phyloP scores from a whole-genome alignment of 2,329 filamentous ascomycete species.

The Aspergillus spinulosporus region DNA sequence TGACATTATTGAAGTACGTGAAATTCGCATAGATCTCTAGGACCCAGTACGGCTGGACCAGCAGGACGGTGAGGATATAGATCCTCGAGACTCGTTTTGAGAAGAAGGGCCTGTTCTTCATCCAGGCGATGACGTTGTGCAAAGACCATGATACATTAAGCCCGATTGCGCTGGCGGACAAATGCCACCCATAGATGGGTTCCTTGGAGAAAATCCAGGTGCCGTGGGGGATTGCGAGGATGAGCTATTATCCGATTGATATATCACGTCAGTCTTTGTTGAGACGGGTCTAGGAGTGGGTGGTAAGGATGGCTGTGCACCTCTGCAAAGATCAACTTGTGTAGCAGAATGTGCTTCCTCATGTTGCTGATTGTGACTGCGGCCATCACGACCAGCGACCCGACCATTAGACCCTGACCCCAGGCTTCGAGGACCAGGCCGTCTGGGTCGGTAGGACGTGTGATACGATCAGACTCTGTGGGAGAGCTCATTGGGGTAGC shows the following conservation, averaged over 20 bases:
- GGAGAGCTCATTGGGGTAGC: background rate
- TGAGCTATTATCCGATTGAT: conserved; percentile 39
- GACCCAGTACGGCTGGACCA: conserved; percentile 64
- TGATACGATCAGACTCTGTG: conserved; percentile 15
- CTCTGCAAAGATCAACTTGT: conserved; percentile 54
- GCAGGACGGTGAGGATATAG: conserved; percentile 59
- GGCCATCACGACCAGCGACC: conserved; percentile 51
- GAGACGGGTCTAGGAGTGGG: background rate
- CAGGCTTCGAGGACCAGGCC: conserved; percentile 48
- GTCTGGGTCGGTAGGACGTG: conserved; percentile 31
- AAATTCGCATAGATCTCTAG: conserved; percentile 67
- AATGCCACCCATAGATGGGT: conserved; percentile 63
- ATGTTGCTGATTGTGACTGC: conserved; percentile 54
- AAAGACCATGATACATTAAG: conserved; percentile 63
- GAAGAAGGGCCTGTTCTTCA: conserved; percentile 65
- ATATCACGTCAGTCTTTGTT: background rate
- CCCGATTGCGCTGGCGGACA: conserved; percentile 60
- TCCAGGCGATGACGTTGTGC: conserved; percentile 67
- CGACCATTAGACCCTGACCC: conserved; percentile 53
- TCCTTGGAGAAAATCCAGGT: conserved; percentile 60
- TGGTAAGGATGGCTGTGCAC: conserved; percentile 26
- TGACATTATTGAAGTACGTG: conserved; percentile 60
- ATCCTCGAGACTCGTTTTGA: conserved; percentile 51
- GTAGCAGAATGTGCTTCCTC: conserved; percentile 49
- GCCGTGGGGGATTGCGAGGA: conserved; percentile 58